Conservation (phyloP, 345 rosid genomes). For the Litchi chinensis region DNA sequence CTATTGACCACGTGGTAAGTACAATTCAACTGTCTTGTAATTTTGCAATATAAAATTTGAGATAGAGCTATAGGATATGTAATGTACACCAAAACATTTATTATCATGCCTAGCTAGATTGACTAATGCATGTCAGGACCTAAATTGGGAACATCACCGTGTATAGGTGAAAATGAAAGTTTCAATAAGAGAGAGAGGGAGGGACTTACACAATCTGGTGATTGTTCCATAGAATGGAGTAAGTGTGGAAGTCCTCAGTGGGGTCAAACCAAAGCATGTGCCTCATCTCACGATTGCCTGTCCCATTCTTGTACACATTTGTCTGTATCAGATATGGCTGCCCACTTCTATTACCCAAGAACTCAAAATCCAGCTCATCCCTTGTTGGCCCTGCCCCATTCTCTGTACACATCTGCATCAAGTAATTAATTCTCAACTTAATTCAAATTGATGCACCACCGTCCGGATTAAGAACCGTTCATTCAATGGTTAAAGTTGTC, state of each 20-base stretch:
- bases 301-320: conserved; percentile 89
- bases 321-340: conserved; percentile 89
- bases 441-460: not conserved
- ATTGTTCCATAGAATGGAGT: conserved; percentile 82
- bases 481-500: too few species aligned
- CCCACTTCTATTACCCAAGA: conserved; percentile 91
- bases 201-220: conserved; percentile 70
- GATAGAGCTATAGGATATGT: too few species aligned
- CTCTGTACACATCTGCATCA: conserved; percentile 85
- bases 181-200: not conserved
- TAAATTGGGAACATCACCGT: too few species aligned
- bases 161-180: too few species aligned
- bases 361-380: conserved; percentile 94
- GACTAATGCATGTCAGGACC: too few species aligned
- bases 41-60: too few species aligned
- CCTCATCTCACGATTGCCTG: conserved; percentile 88
- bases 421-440: not conserved
- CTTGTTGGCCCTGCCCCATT: conserved; percentile 93
- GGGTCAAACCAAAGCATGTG: conserved; percentile 97
- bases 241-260: conserved; percentile 76
- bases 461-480: too few species aligned
- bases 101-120: too few species aligned
- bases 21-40: too few species aligned
- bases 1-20: too few species aligned
- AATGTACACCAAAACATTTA: too few species aligned